Base-by-base conservation (phyloP, 805 yeast genomes). In the Nakazawaea siamensis region DNA sequence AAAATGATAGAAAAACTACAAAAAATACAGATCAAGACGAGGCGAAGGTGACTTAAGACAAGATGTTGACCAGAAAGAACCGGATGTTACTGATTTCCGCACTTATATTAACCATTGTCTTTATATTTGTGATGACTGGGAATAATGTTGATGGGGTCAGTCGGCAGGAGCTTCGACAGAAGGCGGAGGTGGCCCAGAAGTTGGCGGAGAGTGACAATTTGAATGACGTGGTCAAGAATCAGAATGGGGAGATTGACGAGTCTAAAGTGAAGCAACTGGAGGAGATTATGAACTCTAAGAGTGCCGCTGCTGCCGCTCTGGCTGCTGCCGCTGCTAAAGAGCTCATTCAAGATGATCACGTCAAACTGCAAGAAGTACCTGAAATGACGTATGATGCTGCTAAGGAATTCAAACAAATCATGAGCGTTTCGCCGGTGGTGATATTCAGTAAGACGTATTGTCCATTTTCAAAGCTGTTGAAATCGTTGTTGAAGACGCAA, bases 401-500 rank as follows among this genome's bases (percentile, higher is more conserved):
- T 24, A 61, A 57, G 40, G 82, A 68, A 50, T 73, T 76, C 41
- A 55, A 68, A 27, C 67, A 65, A 34, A 80, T 83, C 23, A 50
- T 87, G 35, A 45, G 67, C 6, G 43, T 74, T 29, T 64, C 84
- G 1, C 92, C 94, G 13, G 71, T 82, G 50, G 70, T 76, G 13
- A 58, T 83, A 7, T 73, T 78, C 64, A 68, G 76, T 13, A 72
- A 72, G 43, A 60, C 73, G 1, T 62, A 62, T 49, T 83, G 96
- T 60, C 97, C 95, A 20, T 85, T 65, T 56, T 82, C 94, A 15
- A 71, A 69, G 49, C 66, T 64, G 36, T 68, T 88, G 49, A 92
- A 88, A 60, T 64, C 68, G 18, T 60, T 88, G 29, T 63, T 90
- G 30, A 55, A 57, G 14, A 71, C 68, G 15, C 71, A 74, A 44